Conservation (phyloP, 2,329 filamentous ascomycete species). For the Arthrobotrys sphaeroides region DNA sequence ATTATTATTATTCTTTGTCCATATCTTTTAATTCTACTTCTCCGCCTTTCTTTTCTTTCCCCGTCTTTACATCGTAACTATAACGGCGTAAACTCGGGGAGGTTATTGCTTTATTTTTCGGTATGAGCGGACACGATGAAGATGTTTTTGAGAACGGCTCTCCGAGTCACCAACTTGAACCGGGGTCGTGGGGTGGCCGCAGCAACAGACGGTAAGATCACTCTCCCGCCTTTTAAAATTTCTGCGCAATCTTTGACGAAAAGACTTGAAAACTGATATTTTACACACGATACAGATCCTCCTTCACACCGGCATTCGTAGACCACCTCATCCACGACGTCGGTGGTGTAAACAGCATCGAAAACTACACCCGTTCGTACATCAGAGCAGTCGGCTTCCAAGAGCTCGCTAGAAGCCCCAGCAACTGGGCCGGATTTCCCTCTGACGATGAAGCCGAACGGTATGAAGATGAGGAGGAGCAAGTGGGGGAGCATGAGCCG, state of each 20-base stretch:
- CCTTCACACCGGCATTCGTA: constrained; percentile 54
- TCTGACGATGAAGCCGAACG: constrained; percentile 49
- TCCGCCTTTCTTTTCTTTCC: constrained; percentile 5
- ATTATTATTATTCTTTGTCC: background rate
- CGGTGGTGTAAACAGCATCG: constrained; percentile 91
- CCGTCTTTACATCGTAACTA: background rate
- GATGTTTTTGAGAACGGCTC: constrained; percentile 31
- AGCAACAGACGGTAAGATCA: constrained; percentile 35
- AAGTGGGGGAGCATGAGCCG: background rate
- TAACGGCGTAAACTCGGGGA: constrained; percentile 10
- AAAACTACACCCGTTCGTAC: constrained; percentile 92
- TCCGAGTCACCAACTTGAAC: constrained; percentile 37
- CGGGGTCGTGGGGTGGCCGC: constrained; percentile 40
- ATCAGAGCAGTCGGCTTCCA: constrained; percentile 87
- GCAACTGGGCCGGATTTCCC: constrained; percentile 46
- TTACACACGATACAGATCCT: constrained; percentile 49
- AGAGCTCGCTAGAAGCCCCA: constrained; percentile 75
- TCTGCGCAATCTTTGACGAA: background rate
- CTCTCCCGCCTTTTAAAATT: background rate
- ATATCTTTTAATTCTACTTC: background rate
- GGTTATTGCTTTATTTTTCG: background rate
- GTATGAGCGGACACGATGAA: constrained; percentile 40
- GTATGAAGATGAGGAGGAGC: constrained; percentile 37
- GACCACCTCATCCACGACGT: constrained; percentile 66
- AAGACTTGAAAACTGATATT: background rate